These are phyloP conservation scores for Phoma sp. DNA, from an alignment of 2,329 filamentous ascomycete species.

Conservation along the genomic window DNA sequence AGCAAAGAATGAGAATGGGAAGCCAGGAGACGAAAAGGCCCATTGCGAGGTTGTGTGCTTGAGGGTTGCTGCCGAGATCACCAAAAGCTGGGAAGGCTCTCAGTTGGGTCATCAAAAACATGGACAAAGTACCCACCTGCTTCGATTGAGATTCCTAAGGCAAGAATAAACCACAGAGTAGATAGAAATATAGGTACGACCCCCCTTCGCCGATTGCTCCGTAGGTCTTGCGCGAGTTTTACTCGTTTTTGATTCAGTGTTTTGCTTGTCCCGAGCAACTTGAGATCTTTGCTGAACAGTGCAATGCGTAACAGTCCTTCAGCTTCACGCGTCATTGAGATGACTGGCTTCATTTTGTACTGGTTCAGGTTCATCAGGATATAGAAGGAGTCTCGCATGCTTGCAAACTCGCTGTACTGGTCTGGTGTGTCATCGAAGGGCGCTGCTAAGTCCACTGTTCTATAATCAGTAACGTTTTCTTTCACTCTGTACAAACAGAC, in stretches of 20 bases:
- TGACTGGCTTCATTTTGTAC: conserved; percentile 45
- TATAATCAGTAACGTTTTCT: conserved; percentile 20
- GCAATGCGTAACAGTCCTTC: conserved; percentile 48
- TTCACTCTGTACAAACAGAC: background rate
- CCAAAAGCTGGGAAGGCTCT: conserved; percentile 32
- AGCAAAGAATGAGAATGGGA: conserved; percentile 51
- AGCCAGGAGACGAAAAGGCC: conserved; percentile 54
- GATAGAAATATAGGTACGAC: conserved; percentile 48
- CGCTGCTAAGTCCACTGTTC: conserved; percentile 38
- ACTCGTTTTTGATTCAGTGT: conserved; percentile 36
- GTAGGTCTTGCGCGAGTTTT: conserved; percentile 46
- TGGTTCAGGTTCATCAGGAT: conserved; percentile 53
- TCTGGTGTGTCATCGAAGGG: conserved; percentile 31
- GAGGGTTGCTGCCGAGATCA: conserved; percentile 45
- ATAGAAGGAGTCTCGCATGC: conserved; percentile 51
- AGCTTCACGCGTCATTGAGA: conserved; percentile 33
- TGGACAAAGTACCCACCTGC: background rate
- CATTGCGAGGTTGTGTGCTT: conserved; percentile 52
- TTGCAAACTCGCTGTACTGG: conserved; percentile 36
- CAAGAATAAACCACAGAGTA: conserved; percentile 50
- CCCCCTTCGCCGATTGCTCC: conserved; percentile 48
- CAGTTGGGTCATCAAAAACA: background rate
- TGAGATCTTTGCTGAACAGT: conserved; percentile 47
- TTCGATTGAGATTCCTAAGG: conserved; percentile 41
- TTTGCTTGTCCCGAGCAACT: conserved; percentile 25